phyloP scores from a whole-genome alignment of 768 basidiomycete species.

The Mycena vulgaris region DNA sequence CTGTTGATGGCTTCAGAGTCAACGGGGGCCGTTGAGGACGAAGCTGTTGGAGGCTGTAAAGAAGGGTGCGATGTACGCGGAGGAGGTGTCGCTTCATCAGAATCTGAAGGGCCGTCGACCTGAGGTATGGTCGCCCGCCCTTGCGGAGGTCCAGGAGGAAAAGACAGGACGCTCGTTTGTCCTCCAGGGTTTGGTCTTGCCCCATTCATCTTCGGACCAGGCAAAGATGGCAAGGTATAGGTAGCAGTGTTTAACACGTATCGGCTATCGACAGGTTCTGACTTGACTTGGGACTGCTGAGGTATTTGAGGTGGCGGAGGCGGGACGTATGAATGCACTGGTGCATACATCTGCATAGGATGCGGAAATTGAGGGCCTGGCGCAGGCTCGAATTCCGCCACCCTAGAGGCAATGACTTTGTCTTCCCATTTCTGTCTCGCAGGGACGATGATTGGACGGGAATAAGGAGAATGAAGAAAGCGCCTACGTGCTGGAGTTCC shows the following conservation, averaged over 20 bases:
- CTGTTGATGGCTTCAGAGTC: constrained; percentile 95
- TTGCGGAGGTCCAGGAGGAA: constrained; percentile 54
- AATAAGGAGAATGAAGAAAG: constrained; percentile 36
- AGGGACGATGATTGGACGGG: constrained; percentile 26
- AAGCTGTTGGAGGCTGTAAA: constrained; percentile 68
- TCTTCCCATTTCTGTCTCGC: constrained; percentile 92
- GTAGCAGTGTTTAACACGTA: constrained; percentile 70
- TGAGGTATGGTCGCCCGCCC: constrained; percentile 72
- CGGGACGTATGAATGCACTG: constrained; percentile 66
- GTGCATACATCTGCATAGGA: constrained; percentile 73
- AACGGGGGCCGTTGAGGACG: constrained; percentile 53
- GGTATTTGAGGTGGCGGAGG: constrained; percentile 53
- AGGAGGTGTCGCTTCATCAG: constrained; percentile 77
- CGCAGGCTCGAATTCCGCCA: constrained; percentile 90
- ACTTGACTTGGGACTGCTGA: constrained; percentile 71
- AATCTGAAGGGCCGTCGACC: constrained; percentile 86
- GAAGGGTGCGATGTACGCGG: constrained; percentile 83
- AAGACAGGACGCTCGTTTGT: constrained; percentile 72
- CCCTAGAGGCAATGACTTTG: constrained; percentile 94
- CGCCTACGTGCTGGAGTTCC: constrained; percentile 89
- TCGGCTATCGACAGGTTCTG: constrained; percentile 80
- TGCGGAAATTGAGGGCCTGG: constrained; percentile 65
- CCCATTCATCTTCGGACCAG: constrained; percentile 76
- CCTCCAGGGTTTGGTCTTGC: constrained; percentile 65
- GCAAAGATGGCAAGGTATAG: constrained; percentile 74